These are phyloP conservation scores for Uncinocarpus reesii DNA, from an alignment of 2,329 filamentous ascomycete genomes.

Conservation along the genomic window DNA sequence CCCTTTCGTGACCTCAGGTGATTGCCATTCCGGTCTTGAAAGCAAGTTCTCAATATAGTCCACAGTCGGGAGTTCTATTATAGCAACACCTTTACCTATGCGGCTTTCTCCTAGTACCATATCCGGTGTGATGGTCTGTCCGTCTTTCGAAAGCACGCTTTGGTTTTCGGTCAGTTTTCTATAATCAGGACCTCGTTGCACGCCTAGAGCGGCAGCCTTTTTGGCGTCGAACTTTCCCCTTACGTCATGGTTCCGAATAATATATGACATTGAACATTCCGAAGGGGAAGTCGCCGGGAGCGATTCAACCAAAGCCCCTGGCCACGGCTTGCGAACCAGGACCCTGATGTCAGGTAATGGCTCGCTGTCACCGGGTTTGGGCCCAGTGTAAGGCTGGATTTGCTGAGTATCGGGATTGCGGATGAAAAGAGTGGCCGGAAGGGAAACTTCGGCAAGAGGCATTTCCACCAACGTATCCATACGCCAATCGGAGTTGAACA, in stretches of 20 bases:
- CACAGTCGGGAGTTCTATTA: constrained; percentile 65
- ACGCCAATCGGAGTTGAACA: constrained; percentile 70
- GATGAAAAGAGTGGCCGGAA: constrained; percentile 61
- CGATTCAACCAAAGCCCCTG: constrained; percentile 51
- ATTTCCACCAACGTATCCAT: constrained; percentile 59
- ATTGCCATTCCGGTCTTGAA: constrained; percentile 60
- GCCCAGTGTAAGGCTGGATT: constrained; percentile 60
- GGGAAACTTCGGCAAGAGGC: constrained; percentile 54
- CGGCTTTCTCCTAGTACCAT: constrained; percentile 67
- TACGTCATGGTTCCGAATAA: constrained; percentile 64
- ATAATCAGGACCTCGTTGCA: constrained; percentile 52
- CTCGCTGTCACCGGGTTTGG: constrained; percentile 45
- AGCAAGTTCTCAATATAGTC: constrained; percentile 63
- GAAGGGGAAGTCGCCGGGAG: constrained; percentile 61
- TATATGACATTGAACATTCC: constrained; percentile 67
- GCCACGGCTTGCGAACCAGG: constrained; percentile 67
- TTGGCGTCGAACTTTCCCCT: constrained; percentile 69
- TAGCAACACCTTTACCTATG: constrained; percentile 61
- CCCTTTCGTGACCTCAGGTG: constrained; percentile 53
- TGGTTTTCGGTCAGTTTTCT: constrained; percentile 52
- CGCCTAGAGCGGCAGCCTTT: constrained; percentile 54
- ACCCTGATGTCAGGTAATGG: constrained; percentile 57
- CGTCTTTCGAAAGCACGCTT: constrained; percentile 53
- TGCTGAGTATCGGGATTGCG: constrained; percentile 51
- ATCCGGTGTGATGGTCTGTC: constrained; percentile 63